Percentiles rank a stretch among this genome's conserved stretches.
Conservation (phyloP, 2,329 filamentous ascomycete genomes). For the Trichoderma sp. region DNA sequence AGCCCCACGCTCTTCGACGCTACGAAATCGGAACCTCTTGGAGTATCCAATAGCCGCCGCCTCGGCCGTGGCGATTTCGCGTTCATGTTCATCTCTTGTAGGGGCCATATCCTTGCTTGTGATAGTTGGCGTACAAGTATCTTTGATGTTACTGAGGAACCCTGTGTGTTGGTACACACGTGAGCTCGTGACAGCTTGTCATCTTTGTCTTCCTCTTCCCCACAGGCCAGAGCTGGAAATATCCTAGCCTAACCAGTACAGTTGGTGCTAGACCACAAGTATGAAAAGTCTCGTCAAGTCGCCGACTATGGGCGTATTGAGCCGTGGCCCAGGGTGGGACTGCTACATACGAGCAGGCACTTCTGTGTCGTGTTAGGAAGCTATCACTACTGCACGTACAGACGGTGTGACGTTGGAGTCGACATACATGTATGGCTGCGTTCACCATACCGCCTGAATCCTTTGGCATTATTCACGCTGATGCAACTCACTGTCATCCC, state of each 20-base stretch:
- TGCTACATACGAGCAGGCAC: background rate
- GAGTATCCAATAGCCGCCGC: slow-evolving; percentile 20
- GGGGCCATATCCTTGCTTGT: background rate
- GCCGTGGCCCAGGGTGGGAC: background rate
- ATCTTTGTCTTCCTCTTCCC: background rate
- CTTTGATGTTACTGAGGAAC: background rate
- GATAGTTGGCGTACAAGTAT: background rate
- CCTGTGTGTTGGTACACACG: background rate
- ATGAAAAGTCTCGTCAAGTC: background rate
- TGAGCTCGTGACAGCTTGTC: background rate
- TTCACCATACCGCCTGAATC: slow-evolving; percentile 2
- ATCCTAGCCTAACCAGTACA: background rate
- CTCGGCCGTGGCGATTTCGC: slow-evolving; percentile 22
- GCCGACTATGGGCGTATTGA: background rate
- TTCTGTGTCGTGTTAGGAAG: background rate
- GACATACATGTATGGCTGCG: background rate
- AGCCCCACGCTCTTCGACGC: slow-evolving; percentile 14
- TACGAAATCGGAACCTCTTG: slow-evolving; percentile 19
- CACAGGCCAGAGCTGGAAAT: background rate
- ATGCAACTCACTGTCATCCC: background rate
- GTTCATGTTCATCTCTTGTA: slow-evolving; percentile 4
- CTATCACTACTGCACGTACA: background rate
- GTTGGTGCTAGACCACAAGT: background rate
- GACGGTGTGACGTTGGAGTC: background rate
- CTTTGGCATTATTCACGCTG: background rate